Conservation (phyloP, 2,329 filamentous ascomycete genomes). For the Colletotrichum cordylinicola region DNA sequence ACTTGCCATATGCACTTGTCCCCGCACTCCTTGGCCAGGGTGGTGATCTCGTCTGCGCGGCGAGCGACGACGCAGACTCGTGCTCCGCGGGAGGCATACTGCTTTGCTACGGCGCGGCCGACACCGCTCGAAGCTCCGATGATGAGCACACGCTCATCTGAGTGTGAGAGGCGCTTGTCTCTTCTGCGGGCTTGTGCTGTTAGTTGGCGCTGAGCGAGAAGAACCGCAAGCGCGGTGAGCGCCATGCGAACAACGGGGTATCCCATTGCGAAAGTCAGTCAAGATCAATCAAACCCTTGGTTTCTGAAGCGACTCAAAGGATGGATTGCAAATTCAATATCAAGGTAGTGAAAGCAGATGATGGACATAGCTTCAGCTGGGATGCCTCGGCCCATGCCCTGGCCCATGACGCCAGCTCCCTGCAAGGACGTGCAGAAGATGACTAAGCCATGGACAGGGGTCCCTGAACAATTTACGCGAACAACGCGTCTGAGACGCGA, state of each 20-base stretch:
- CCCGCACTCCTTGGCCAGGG: not conserved
- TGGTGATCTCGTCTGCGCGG: not conserved
- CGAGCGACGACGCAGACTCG: conserved; percentile 5
- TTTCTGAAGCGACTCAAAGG: not conserved
- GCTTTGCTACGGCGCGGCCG: conserved; percentile 4
- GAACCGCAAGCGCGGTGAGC: not conserved
- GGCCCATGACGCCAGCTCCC: not conserved
- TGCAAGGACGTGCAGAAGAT: not conserved
- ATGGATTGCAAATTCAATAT: not conserved
- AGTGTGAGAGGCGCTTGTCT: not conserved
- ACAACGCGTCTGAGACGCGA: not conserved
- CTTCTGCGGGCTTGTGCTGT: not conserved
- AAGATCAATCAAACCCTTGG: not conserved
- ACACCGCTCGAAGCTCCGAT: conserved; percentile 13
- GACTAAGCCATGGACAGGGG: not conserved
- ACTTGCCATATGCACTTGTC: not conserved
- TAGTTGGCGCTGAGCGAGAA: not conserved
- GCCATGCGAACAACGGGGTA: not conserved
- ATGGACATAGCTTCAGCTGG: not conserved
- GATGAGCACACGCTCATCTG: conserved; percentile 7
- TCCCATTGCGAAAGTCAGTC: not conserved
- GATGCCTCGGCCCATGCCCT: not conserved
- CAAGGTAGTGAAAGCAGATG: not conserved
- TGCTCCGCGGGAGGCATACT: conserved; percentile 6
- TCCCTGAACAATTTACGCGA: not conserved